Conservation (phyloP, 805 yeast species). For the Nakazawaea ishiwadae region DNA sequence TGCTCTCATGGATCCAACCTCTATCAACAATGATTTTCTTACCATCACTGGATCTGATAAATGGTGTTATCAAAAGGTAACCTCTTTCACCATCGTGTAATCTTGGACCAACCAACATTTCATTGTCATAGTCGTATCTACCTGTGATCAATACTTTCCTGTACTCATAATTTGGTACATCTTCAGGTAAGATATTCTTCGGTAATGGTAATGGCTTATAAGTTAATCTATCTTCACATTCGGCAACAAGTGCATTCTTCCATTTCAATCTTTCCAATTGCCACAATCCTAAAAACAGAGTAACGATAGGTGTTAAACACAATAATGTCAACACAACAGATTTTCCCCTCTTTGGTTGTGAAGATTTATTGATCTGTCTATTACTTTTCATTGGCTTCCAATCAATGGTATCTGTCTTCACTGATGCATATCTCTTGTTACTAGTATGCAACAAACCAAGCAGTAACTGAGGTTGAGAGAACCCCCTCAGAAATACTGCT, state of each 20-base stretch:
- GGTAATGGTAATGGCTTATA: conserved; percentile 74
- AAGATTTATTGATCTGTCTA: conserved; percentile 29
- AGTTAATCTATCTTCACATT: conserved; percentile 77
- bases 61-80: conserved; percentile 76
- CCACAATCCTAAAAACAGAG: conserved; percentile 91
- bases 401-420: conserved; percentile 69
- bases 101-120: conserved; percentile 90
- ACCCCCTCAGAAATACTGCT: not conserved
- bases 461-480: too few species aligned
- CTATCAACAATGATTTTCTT: conserved; percentile 78
- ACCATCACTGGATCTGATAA: conserved; percentile 69
- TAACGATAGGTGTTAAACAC: conserved; percentile 79
- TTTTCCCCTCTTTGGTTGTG: conserved; percentile 17
- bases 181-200: conserved; percentile 54
- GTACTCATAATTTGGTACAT: conserved; percentile 72
- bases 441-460: too few species aligned
- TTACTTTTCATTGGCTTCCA: conserved; percentile 74
- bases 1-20: conserved; percentile 84
- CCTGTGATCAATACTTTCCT: conserved; percentile 77
- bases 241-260: conserved; percentile 81
- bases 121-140: conserved; percentile 75
- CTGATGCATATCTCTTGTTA: conserved; percentile 25
- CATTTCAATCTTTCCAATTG: conserved; percentile 80
- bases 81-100: conserved; percentile 68
- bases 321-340: conserved; percentile 30